Evolutionary conservation across 768 basidiomycete species (phyloP), one percentile per base, ranked within the genome.

Genomic region (Suillus occidentalis): DNA sequence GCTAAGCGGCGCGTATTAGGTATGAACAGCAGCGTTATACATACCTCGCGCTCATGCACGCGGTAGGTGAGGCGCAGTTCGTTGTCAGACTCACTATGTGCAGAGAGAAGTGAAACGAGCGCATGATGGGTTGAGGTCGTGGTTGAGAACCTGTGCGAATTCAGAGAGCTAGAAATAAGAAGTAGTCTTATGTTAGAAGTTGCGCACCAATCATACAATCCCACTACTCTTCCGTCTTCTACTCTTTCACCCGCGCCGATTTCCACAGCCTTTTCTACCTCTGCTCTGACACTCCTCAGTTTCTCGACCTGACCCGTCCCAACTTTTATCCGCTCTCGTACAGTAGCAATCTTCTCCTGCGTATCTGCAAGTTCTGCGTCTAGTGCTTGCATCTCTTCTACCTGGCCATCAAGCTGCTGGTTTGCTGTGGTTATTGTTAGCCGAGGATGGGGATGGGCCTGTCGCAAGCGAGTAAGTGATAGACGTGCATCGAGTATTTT

Each of bases 401-500:
- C 86, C 68, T 96, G 94, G 13, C 84, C 84, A 12, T 88, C 87
- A 2, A 94, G 85, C 61, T 88, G 86, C 66, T 89, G 82, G 57
- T 88, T 87, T 0, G 95, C 95, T 55, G 88, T 81, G 3, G 87
- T 76, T 40, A 93, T 84, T 0, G 95, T 97, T 40, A 95, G 77
- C 12, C 94, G 86, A 53, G 94, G 89, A 22, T 88, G 85, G 0
- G 92, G 91, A 69, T 96, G 87, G 2, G 89, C 85, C 68, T 94
- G 90, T 22, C 92, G 87, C 20, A 96, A 86, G 2, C 94, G 86
- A 8, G 89, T 89, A 43, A 96, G 82, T 1, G 89, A 85, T 5
- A 95, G 84, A 42, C 91, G 89, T 42, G 93, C 87, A 72, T 95
- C 93, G 65, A 93, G 84, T 69, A 96, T 94, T 73, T 91, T 84